phyloP scores from a whole-genome alignment of 2,329 filamentous ascomycete species.

The Pseudogymnoascus sp. region DNA sequence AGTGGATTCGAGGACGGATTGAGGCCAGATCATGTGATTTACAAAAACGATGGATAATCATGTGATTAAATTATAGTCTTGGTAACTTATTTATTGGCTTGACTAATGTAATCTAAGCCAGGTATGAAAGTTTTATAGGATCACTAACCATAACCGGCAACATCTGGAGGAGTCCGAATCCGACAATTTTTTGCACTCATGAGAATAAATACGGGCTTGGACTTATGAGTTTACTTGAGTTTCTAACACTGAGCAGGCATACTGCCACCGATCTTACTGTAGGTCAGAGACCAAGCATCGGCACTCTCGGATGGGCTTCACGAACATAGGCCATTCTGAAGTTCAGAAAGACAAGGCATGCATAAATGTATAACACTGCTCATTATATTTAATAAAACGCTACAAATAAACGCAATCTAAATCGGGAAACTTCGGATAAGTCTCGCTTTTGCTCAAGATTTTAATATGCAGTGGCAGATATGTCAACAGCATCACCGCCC shows the following conservation, averaged over 20 bases:
- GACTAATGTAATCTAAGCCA: neutral
- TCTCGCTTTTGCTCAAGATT: neutral
- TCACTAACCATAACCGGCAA: neutral
- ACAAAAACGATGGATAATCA: neutral
- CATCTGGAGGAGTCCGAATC: neutral
- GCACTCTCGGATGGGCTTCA: neutral
- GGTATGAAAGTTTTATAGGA: neutral
- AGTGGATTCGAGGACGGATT: constrained; percentile 7
- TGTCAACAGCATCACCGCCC: neutral
- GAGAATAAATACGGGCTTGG: neutral
- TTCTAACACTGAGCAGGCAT: neutral
- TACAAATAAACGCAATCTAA: neutral
- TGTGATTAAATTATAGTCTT: neutral
- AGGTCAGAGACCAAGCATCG: neutral
- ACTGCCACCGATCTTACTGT: too few relatives aligned
- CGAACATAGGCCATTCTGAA: neutral
- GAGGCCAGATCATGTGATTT: neutral
- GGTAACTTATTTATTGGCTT: neutral
- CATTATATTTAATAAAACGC: neutral
- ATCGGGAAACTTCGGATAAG: neutral
- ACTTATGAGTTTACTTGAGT: neutral
- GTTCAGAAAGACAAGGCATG: neutral
- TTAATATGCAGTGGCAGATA: neutral
- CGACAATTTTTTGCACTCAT: neutral
- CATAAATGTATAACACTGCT: neutral